Conservation (phyloP, 2,329 filamentous ascomycete species). For the Proliferodiscus dingleyae region DNA sequence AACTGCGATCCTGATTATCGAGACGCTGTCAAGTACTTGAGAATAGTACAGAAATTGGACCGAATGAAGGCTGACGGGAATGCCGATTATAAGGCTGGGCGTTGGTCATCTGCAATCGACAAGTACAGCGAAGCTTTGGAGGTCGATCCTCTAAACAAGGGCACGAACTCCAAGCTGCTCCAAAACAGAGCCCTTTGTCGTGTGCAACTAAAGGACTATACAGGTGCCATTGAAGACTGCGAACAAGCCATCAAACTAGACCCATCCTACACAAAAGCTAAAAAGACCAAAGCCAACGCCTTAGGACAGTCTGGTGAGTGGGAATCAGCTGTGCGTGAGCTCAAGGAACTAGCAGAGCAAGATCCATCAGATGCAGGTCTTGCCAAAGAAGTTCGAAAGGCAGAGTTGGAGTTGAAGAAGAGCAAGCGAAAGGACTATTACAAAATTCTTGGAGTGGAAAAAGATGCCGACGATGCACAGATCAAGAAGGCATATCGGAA, state of each 20-base stretch:
- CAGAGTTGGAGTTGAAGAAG: conserved; percentile 96
- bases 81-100: conserved; percentile 77
- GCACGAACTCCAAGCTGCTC: conserved; percentile 89
- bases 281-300: conserved; percentile 90
- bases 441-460: conserved; percentile 86
- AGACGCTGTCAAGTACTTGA: conserved; percentile 81
- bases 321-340: conserved; percentile 86
- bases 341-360: conserved; percentile 78
- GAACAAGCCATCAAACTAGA: conserved; percentile 80
- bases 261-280: conserved; percentile 79
- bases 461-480: conserved; percentile 75
- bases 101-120: conserved; percentile 74
- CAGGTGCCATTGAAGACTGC: conserved; percentile 78
- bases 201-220: conserved; percentile 78
- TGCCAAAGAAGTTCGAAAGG: conserved; percentile 78
- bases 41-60: conserved; percentile 86
- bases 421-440: conserved; percentile 97
- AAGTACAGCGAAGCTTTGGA: conserved; percentile 79
- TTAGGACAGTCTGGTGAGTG: conserved; percentile 80
- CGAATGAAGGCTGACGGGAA: conserved; percentile 95
- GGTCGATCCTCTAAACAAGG: conserved; percentile 82
- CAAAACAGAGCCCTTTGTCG: conserved; percentile 89
- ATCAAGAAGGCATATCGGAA: conserved; percentile 98
- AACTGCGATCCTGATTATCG: conserved; percentile 88
- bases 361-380: conserved; percentile 79